Conservation (phyloP, 2,329 filamentous ascomycete species). For the Pseudogymnoascus pannorum region DNA sequence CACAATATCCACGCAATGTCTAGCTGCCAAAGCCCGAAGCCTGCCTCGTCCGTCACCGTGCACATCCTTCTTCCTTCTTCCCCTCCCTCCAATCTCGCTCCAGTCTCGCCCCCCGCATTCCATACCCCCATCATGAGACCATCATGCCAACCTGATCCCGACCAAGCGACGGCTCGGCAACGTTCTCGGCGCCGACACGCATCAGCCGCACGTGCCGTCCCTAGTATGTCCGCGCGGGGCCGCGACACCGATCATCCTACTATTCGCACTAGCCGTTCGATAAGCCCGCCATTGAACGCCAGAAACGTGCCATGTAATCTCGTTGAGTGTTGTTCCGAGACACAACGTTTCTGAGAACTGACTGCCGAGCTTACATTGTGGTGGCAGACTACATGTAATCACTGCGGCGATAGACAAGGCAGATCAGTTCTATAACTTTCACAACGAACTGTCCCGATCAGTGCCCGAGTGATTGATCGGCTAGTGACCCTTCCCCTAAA, state of each 20-base stretch:
- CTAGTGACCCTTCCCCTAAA: background rate
- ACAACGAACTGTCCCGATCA: background rate
- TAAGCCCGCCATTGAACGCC: background rate
- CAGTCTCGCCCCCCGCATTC: background rate
- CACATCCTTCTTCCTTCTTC: background rate
- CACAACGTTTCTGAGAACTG: background rate
- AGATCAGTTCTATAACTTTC: background rate
- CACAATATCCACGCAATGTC: background rate
- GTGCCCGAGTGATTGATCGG: background rate
- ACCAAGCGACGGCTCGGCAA: background rate
- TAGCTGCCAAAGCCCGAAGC: background rate
- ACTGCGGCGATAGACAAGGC: background rate
- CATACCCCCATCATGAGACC: background rate
- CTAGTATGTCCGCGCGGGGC: background rate
- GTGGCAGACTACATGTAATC: background rate
- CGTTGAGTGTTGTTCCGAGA: background rate
- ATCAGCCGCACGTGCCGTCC: constrained; percentile 6
- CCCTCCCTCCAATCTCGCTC: background rate
- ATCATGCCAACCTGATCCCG: background rate
- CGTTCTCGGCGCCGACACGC: background rate
- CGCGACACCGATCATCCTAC: background rate
- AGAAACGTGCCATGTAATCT: background rate
- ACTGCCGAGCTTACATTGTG: background rate
- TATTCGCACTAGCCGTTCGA: background rate
- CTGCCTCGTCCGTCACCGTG: background rate